These are phyloP conservation scores for Macrophomina pseudophaseolina DNA, from an alignment of 2,329 filamentous ascomycete genomes.

Conservation along the genomic window DNA sequence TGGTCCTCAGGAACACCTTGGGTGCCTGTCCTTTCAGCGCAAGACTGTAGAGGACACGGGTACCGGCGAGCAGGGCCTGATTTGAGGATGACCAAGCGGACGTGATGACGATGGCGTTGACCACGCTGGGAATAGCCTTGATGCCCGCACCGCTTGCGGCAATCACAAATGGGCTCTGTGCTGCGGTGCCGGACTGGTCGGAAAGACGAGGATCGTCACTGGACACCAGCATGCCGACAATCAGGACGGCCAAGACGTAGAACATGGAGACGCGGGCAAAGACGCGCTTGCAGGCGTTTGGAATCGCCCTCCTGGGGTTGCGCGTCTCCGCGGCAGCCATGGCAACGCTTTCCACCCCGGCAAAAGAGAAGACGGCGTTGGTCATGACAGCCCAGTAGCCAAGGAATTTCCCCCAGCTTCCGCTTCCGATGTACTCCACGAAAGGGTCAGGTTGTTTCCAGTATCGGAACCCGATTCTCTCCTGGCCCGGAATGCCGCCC, in stretches of 20 bases:
- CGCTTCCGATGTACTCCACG: constrained; percentile 64
- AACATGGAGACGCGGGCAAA: constrained; percentile 84
- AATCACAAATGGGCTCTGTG: constrained; percentile 69
- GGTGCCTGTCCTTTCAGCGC: constrained; percentile 60
- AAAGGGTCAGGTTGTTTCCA: constrained; percentile 61
- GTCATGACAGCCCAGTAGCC: constrained; percentile 61
- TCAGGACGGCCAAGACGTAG: constrained; percentile 74
- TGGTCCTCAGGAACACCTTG: constrained; percentile 62
- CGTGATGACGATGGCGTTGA: constrained; percentile 62
- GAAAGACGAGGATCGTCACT: constrained; percentile 63
- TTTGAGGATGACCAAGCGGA: constrained; percentile 63
- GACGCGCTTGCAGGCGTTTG: constrained; percentile 77
- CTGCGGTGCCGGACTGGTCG: constrained; percentile 56
- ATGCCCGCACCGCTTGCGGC: constrained; percentile 63
- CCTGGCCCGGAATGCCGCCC: constrained; percentile 51
- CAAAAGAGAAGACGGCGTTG: constrained; percentile 58
- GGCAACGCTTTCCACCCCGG: constrained; percentile 60
- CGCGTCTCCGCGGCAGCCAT: constrained; percentile 62
- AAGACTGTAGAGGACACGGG: constrained; percentile 59
- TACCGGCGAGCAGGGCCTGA: constrained; percentile 61
- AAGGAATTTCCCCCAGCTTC: constrained; percentile 63
- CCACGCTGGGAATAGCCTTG: constrained; percentile 59
- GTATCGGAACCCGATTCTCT: constrained; percentile 51
- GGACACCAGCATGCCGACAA: constrained; percentile 77
- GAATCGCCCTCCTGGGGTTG: constrained; percentile 61